These are phyloP conservation scores for Paramecium pentaurelia DNA, from an alignment of 73 alveolate genomes.

Conservation along the genomic window DNA sequence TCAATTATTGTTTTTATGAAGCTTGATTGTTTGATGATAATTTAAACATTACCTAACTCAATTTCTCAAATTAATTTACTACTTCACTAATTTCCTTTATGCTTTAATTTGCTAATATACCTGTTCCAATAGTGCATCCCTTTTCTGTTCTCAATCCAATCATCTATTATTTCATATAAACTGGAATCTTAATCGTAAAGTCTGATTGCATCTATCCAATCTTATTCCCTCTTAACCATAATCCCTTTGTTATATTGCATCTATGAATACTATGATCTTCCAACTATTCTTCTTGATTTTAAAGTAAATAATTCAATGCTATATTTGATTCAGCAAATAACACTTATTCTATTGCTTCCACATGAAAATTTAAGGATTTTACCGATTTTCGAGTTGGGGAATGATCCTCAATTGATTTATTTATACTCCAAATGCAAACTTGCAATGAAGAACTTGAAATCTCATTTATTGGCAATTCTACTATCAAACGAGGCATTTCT, in stretches of 20 bases:
- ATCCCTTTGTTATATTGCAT: background rate
- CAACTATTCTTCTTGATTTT: background rate
- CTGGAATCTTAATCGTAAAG: background rate
- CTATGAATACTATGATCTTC: background rate
- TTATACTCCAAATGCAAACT: slow-evolving; percentile 10
- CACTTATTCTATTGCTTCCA: background rate
- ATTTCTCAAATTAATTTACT: background rate
- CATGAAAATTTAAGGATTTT: background rate
- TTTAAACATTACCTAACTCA: background rate
- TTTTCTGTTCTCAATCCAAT: slow-evolving; percentile 16
- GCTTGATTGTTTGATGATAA: background rate
- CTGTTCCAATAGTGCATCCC: background rate
- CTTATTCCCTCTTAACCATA: slow-evolving; percentile 18
- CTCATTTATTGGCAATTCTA: slow-evolving; percentile 13
- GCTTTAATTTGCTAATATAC: background rate
- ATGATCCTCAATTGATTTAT: background rate
- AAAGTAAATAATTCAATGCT: background rate
- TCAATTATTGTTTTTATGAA: background rate
- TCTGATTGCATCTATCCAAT: background rate
- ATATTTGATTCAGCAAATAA: slow-evolving; percentile 6
- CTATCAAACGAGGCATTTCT: background rate
- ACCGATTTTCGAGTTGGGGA: background rate
- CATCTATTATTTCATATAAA: background rate
- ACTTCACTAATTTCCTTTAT: slow-evolving; percentile 13
- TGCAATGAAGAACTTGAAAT: background rate